These are phyloP conservation scores for Alternaria sp. DNA, from an alignment of 2,329 filamentous ascomycete genomes.

Conservation along the genomic window DNA sequence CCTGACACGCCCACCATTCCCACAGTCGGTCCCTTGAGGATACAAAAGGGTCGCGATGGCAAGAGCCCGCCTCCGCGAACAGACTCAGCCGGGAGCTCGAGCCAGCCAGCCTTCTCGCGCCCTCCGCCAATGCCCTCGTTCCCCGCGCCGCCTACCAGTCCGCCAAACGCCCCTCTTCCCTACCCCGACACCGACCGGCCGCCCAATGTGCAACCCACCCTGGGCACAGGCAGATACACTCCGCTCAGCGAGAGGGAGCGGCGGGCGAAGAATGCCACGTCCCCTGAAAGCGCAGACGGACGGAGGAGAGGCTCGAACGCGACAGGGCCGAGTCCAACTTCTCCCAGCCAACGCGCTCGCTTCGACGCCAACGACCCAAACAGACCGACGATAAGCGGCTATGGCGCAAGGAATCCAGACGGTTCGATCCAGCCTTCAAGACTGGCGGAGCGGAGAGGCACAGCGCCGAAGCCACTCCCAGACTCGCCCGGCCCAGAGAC, in stretches of 20 bases:
- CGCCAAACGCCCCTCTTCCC: slow-evolving; percentile 55
- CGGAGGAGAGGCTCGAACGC: slow-evolving; percentile 44
- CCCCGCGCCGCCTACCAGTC: slow-evolving; percentile 64
- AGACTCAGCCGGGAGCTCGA: slow-evolving; percentile 72
- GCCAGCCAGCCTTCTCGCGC: slow-evolving; percentile 49
- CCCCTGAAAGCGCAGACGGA: slow-evolving; percentile 42
- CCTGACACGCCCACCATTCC: slow-evolving; percentile 82
- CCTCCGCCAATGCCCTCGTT: slow-evolving; percentile 68
- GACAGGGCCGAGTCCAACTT: slow-evolving; percentile 40
- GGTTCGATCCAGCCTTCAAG: slow-evolving; percentile 61
- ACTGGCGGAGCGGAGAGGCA: slow-evolving; percentile 82
- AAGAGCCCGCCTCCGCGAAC: slow-evolving; percentile 61
- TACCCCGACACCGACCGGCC: slow-evolving; percentile 57
- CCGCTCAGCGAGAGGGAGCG: slow-evolving; percentile 51
- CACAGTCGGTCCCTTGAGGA: slow-evolving; percentile 82
- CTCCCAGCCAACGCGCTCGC: slow-evolving; percentile 50
- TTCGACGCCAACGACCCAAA: slow-evolving; percentile 61
- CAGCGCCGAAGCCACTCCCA: slow-evolving; percentile 81
- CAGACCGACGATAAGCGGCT: slow-evolving; percentile 57
- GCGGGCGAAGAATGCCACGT: slow-evolving; percentile 46
- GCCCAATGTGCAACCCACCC: slow-evolving; percentile 29
- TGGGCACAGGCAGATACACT: slow-evolving; percentile 44
- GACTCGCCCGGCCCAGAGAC: slow-evolving; percentile 80
- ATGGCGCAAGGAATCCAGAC: slow-evolving; percentile 49
- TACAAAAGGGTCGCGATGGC: slow-evolving; percentile 74